Percentiles rank a stretch among this genome's conserved stretches.
phyloP scores from a whole-genome alignment of 192 early-diverging fungal species.

The Radiomyces spectabilis region DNA sequence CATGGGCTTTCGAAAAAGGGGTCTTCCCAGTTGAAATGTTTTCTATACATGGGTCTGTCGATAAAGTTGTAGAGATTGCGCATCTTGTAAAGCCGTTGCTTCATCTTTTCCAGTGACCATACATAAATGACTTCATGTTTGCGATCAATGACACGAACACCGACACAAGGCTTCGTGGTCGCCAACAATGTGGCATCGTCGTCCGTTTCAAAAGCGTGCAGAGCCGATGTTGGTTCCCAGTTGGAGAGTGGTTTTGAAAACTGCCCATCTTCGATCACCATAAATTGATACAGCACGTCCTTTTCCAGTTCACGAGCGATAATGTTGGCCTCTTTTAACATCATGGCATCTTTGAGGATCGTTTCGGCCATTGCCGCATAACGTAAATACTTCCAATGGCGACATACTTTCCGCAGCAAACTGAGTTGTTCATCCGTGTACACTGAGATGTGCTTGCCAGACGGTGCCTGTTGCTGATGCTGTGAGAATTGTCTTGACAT shows the following conservation, averaged over 20 bases:
- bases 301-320: conserved; percentile 76
- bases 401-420: conserved; percentile 29
- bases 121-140: conserved; percentile 42
- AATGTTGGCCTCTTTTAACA: conserved; percentile 88
- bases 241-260: conserved; percentile 36
- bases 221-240: conserved; percentile 35
- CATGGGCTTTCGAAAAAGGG: conserved; percentile 51
- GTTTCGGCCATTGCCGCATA: conserved; percentile 55
- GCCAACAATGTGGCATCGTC: conserved; percentile 25
- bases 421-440: conserved; percentile 30
- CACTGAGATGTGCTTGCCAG: neutral
- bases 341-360: conserved; percentile 55
- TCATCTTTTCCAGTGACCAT: conserved; percentile 30
- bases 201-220: conserved; percentile 34
- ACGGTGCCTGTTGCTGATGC: conserved; percentile 1
- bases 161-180: conserved; percentile 38
- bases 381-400: conserved; percentile 45
- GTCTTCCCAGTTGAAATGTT: conserved; percentile 50
- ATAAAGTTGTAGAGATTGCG: conserved; percentile 41
- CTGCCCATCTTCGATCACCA: conserved; percentile 53
- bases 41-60: conserved; percentile 46
- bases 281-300: conserved; percentile 76
- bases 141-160: conserved; percentile 45
- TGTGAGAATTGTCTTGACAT: conserved; percentile 31
- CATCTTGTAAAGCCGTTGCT: conserved; percentile 25